These are phyloP conservation scores for Uronychia setigera DNA, from an alignment of 73 alveolate species.

Conservation along the genomic window DNA sequence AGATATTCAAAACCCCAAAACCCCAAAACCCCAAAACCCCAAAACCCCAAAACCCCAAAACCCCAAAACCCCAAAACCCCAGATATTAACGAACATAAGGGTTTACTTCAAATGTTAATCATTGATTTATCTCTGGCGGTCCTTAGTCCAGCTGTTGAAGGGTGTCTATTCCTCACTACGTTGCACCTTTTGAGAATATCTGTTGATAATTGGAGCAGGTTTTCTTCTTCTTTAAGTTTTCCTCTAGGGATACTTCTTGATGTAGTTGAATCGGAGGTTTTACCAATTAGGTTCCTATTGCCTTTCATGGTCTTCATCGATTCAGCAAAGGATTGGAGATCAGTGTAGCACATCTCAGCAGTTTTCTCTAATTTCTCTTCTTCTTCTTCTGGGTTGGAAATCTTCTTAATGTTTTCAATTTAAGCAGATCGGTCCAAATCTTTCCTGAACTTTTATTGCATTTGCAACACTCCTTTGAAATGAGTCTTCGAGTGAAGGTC, in stretches of 20 bases:
- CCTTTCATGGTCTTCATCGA: background rate
- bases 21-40: too few relatives aligned
- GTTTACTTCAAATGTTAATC: too few relatives aligned
- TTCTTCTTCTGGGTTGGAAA: background rate
- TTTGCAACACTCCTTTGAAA: background rate
- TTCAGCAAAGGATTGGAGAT: background rate
- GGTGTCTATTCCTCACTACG: background rate
- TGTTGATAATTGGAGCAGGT: background rate
- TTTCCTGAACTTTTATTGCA: background rate
- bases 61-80: too few relatives aligned
- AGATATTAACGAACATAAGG: too few relatives aligned
- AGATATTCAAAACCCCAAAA: too few relatives aligned
- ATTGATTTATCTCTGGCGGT: too few relatives aligned
- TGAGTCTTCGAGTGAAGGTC: background rate
- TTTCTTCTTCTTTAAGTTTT: background rate
- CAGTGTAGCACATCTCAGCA: background rate
- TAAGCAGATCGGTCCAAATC: background rate
- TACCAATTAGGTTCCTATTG: background rate
- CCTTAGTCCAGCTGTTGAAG: background rate
- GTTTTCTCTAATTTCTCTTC: background rate
- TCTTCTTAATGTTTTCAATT: background rate
- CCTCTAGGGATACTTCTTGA: background rate
- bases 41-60: too few relatives aligned
- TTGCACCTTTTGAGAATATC: background rate
- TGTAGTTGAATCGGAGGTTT: background rate